These are phyloP conservation scores for Citrullus amarus DNA, from an alignment of 306 rosid species.

Conservation along the genomic window DNA sequence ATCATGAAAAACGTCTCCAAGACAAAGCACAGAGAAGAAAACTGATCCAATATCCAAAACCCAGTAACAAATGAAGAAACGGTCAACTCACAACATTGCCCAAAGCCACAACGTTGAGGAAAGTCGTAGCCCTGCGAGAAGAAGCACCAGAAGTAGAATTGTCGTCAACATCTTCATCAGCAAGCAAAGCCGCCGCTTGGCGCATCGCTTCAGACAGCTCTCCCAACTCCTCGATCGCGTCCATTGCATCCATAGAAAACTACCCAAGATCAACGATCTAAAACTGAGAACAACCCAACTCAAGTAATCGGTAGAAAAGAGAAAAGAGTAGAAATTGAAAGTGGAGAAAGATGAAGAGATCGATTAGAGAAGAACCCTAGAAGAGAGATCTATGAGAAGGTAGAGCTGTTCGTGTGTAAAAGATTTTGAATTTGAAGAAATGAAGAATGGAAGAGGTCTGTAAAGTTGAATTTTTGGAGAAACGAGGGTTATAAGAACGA, in stretches of 20 bases:
- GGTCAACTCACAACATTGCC: conserved; percentile 79
- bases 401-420: background rate
- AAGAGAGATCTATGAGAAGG: background rate
- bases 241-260: conserved; percentile 36
- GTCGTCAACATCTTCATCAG: conserved; percentile 91
- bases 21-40: background rate
- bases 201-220: conserved; percentile 88
- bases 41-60: background rate
- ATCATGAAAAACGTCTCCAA: background rate
- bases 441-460: background rate
- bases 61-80: background rate
- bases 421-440: conserved; percentile 13
- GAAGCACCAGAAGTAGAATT: conserved; percentile 28
- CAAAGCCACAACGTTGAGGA: conserved; percentile 84
- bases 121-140: conserved; percentile 67
- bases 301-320: background rate
- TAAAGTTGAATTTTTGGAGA: background rate
- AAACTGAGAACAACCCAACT: background rate
- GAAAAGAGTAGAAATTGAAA: background rate
- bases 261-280: conserved; percentile 26
- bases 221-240: conserved; percentile 83
- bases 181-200: conserved; percentile 75
- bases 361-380: conserved; percentile 21
- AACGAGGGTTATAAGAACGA: conserved; percentile 3
- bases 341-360: background rate